Base-by-base conservation (phyloP, 768 basidiomycete species). In the Kwoniella pini region DNA sequence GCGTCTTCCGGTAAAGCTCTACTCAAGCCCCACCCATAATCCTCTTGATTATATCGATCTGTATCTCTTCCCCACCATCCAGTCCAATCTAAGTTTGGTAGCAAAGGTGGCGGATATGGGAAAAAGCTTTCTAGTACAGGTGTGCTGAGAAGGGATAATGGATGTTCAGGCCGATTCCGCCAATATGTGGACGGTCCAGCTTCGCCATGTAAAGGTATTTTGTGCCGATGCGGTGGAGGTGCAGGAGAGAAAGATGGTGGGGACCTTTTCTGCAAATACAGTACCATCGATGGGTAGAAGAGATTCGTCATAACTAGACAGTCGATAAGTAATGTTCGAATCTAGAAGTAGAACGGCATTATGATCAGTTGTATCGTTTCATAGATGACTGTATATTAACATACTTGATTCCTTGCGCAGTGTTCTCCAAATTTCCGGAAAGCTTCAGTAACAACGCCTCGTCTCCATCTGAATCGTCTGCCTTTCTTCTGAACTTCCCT, bases 231-330 rank as follows among this genome's bases (percentile, higher is more conserved):
- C 6, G 63, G 46, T 11, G 72, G 62, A 7, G 63, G 68, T 21
- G 70, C 57, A 17, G 72, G 66, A 24, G 68, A 57, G 13, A 52
- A 63, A 22, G 70, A 39, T 0, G 70, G 70, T 12, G 68, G 70
- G 38, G 61, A 70, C 26, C 58, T 60, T 36, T 72, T 72, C 31
- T 69, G 67, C 0, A 77, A 53, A 36, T 74, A 76, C 6, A 78
- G 40, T 17, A 73, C 72, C 10, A 78, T 61, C 3, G 77, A 71
- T 2, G 77, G 77, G 58, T 78, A 78, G 62, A 78, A 78, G 13
- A 78, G 64, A 43, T 74, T 75, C 15, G 77, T 78, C 77, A 78
- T 78, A 12, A 78, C 77, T 40, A 78, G 62, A 50, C 75, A 75
- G 42, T 76, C 75, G 31, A 78, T 75, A 43, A 78, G 53, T 24